Conservation (phyloP, 2,329 filamentous ascomycete genomes). For the Chaetomiaceae sp. region DNA sequence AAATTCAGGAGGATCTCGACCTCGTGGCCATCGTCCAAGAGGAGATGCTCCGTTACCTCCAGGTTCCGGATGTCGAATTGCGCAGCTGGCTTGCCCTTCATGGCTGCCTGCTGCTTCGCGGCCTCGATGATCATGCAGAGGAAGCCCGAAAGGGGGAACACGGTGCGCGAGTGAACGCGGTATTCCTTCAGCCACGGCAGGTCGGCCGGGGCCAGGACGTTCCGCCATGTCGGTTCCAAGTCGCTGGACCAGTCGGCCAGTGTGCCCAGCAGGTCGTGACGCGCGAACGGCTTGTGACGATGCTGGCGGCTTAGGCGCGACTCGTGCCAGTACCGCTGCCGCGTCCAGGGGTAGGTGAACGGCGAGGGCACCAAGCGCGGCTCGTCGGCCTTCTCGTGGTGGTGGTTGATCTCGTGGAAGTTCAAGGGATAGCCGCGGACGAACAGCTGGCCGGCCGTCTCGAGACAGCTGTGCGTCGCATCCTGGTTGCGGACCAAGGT, state of each 20-base stretch:
- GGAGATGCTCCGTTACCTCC: slow-evolving; percentile 26
- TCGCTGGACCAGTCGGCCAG: slow-evolving; percentile 30
- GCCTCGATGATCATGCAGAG: slow-evolving; percentile 36
- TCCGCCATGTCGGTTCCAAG: slow-evolving; percentile 35
- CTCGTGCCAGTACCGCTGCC: slow-evolving; percentile 29
- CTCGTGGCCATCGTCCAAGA: slow-evolving; percentile 26
- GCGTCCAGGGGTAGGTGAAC: slow-evolving; percentile 29
- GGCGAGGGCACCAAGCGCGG: slow-evolving; percentile 26
- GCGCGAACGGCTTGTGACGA: slow-evolving; percentile 29
- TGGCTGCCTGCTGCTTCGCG: slow-evolving; percentile 18
- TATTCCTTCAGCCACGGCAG: slow-evolving; percentile 45
- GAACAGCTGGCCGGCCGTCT: slow-evolving; percentile 28
- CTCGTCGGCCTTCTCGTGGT: slow-evolving; percentile 24
- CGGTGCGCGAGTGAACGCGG: slow-evolving; percentile 40
- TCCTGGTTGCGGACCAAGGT: slow-evolving; percentile 20
- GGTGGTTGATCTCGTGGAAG: slow-evolving; percentile 28
- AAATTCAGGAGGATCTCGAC: slow-evolving; percentile 26
- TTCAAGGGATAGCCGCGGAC: slow-evolving; percentile 26
- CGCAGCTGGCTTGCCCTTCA: slow-evolving; percentile 15
- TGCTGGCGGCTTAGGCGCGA: slow-evolving; percentile 28
- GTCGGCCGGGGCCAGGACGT: slow-evolving; percentile 31
- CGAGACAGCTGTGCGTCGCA: slow-evolving; percentile 22
- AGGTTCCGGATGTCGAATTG: slow-evolving; percentile 24
- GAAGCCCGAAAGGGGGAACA: slow-evolving; percentile 40
- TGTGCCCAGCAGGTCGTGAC: slow-evolving; percentile 31